phyloP scores from a whole-genome alignment of 176 grass and related monocot species.

The Ananas comosus region DNA sequence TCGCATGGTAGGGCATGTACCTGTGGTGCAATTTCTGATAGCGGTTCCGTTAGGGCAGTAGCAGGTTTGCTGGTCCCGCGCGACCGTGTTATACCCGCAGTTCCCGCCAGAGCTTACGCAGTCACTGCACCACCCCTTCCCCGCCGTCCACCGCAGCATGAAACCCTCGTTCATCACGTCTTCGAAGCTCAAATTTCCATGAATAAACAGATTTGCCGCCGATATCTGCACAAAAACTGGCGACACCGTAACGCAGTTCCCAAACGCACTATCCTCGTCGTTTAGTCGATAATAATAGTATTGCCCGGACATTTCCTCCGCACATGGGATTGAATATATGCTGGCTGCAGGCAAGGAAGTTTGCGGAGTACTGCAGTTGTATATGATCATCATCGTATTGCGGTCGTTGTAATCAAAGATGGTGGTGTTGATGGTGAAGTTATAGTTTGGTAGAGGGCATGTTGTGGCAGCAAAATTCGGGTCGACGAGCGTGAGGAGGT shows the following conservation, averaged over 20 bases:
- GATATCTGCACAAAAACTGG: neutral
- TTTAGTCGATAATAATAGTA: neutral
- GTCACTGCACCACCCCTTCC: conserved; percentile 28
- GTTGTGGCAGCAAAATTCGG: neutral
- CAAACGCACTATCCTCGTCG: neutral
- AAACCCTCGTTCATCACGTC: conserved; percentile 22
- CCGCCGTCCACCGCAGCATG: conserved; percentile 24
- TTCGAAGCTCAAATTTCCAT: conserved; percentile 8
- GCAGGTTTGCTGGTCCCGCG: conserved; percentile 27
- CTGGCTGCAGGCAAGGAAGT: neutral
- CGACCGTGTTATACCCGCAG: conserved; percentile 28
- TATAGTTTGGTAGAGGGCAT: conserved; percentile 28
- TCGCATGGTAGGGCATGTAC: conserved; percentile 7
- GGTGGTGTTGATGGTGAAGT: conserved; percentile 11
- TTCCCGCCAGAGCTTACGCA: conserved; percentile 29
- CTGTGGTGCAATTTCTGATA: conserved; percentile 17
- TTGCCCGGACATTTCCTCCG: neutral
- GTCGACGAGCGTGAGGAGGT: conserved; percentile 24
- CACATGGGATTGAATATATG: neutral
- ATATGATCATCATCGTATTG: conserved; percentile 31
- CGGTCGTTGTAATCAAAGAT: conserved; percentile 18
- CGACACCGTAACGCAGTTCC: conserved; percentile 10
- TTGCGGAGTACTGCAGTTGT: conserved; percentile 14
- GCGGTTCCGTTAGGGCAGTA: conserved; percentile 26
- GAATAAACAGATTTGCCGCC: neutral